A percentile compares a stretch with the other conserved stretches of the same genome.
Conservation (phyloP, 371 early-diverging fungal genomes). For the Mycotypha africana region DNA sequence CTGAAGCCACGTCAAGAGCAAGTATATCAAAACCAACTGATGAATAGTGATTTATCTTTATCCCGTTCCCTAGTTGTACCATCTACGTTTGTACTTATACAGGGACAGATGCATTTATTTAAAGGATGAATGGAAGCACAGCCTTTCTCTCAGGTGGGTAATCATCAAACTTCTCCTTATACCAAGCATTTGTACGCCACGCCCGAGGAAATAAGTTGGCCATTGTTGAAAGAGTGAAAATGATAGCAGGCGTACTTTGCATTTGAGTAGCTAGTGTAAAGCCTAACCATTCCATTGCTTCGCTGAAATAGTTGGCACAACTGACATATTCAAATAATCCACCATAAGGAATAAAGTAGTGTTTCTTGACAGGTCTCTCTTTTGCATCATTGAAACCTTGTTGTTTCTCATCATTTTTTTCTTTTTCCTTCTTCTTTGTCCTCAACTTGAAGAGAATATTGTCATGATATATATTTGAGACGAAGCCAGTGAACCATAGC, state of each 20-base stretch:
- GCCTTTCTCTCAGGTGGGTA: conserved; percentile 52
- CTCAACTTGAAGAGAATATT: conserved; percentile 40
- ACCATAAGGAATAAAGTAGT: conserved; percentile 53
- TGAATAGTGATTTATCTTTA: too few relatives aligned
- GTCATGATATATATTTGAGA: conserved; percentile 55
- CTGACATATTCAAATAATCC: conserved; percentile 51
- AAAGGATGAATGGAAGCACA: conserved; percentile 53
- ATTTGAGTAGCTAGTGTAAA: conserved; percentile 41
- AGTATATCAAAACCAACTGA: too few relatives aligned
- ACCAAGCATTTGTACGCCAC: conserved; percentile 55
- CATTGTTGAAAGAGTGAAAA: conserved; percentile 44
- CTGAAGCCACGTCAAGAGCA: too few relatives aligned
- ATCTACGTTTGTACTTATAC: too few relatives aligned
- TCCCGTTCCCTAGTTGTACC: too few relatives aligned
- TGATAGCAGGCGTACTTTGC: conserved; percentile 42
- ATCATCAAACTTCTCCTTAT: conserved; percentile 40
- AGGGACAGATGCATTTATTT: conserved; percentile 11
- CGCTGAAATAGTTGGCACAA: conserved; percentile 64
- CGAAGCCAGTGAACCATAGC: conserved; percentile 44
- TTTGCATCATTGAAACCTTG: background rate
- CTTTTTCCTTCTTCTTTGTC: conserved; percentile 1
- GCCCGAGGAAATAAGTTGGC: conserved; percentile 64
- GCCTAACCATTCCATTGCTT: conserved; percentile 62
- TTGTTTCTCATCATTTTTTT: conserved; percentile 1
- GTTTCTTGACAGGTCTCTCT: background rate